Evolutionary conservation across 805 yeast genomes (phyloP), one percentile per base, ranked within the genome.

Genomic region (Wickerhamiella slavikovae): DNA sequence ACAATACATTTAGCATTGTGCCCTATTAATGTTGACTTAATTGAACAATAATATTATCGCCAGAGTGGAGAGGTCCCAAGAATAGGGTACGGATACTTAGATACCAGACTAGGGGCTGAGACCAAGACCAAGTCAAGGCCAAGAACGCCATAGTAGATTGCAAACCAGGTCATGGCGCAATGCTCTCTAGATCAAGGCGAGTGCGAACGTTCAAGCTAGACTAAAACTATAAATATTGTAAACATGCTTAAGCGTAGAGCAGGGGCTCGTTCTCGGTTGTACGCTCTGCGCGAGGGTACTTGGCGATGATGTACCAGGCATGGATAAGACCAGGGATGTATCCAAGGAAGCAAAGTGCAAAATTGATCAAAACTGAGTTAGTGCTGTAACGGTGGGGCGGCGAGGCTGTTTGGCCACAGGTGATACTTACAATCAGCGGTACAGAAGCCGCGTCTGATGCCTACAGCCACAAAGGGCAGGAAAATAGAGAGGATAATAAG

Each of bases 391-490:
- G 6, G 8, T 22, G 12, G 24, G 16, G 4, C 17, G 15, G 26
- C 15, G 16, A 24, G 17, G 17, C 14, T 6, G 25, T 5, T 7
- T 15, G 3, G n/a, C n/a, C n/a, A n/a, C n/a, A n/a, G 2, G 13
- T 15, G 4, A 19, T 29, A 41, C 45, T 40, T 40, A 43, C 44
- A 57, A 44, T 78, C 92, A 5, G 71, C 67, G 2, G 83, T 69
- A 37, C 73, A 70, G 30, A 74, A 34, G 3, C 92, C 92, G 31
- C 74, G 59, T 45, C 75, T 73, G 37, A 76, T 53, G 42, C 68
- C 60, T 13, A 78, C 92, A 1, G 92, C 80, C 30, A 78, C 47
- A 1, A 91, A 91, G 1, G 92, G 92, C 42, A 73, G 60, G 41
- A 78, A 48, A 28, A 77, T 62, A 2, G 89, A 77, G 28, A 78